phyloP scores from a whole-genome alignment of 768 basidiomycete genomes.

The Obba rivulosa region DNA sequence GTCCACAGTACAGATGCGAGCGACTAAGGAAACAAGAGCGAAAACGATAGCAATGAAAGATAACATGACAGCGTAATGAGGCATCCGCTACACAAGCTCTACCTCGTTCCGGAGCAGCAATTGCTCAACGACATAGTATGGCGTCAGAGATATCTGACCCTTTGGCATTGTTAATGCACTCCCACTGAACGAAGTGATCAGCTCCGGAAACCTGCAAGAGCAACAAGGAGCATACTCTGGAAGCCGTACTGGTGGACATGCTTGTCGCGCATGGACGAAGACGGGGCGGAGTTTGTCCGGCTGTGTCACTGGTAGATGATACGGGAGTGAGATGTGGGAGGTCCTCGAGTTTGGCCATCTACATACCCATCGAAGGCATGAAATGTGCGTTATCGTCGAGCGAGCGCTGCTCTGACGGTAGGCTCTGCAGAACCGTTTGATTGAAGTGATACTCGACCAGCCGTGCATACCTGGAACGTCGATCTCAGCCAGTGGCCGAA shows the following conservation, averaged over 20 bases:
- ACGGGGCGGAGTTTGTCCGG: constrained; percentile 77
- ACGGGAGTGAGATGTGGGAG: background rate
- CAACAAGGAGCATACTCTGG: constrained; percentile 51
- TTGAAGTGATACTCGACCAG: constrained; percentile 75
- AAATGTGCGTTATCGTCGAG: constrained; percentile 72
- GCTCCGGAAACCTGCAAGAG: background rate
- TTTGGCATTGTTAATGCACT: constrained; percentile 67
- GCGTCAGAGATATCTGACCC: constrained; percentile 77
- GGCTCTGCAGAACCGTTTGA: constrained; percentile 72
- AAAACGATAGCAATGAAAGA: no score
- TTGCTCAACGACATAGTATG: constrained; percentile 72
- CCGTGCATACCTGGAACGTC: constrained; percentile 55
- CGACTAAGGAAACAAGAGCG: constrained; percentile 17
- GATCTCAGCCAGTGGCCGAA: background rate
- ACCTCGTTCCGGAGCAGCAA: constrained; percentile 68
- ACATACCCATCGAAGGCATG: constrained; percentile 71
- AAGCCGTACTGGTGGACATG: constrained; percentile 61
- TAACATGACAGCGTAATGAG: background rate
- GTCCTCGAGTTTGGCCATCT: background rate
- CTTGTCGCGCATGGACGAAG: constrained; percentile 71
- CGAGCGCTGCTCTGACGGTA: constrained; percentile 72
- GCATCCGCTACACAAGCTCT: constrained; percentile 57
- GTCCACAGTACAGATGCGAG: no score
- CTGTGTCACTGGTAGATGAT: constrained; percentile 49
- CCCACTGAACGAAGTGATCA: constrained; percentile 42